Evolutionary conservation across 768 basidiomycete species (phyloP), one percentile per base, ranked within the genome.

Genomic region (Phlebiopsis gigantea): DNA sequence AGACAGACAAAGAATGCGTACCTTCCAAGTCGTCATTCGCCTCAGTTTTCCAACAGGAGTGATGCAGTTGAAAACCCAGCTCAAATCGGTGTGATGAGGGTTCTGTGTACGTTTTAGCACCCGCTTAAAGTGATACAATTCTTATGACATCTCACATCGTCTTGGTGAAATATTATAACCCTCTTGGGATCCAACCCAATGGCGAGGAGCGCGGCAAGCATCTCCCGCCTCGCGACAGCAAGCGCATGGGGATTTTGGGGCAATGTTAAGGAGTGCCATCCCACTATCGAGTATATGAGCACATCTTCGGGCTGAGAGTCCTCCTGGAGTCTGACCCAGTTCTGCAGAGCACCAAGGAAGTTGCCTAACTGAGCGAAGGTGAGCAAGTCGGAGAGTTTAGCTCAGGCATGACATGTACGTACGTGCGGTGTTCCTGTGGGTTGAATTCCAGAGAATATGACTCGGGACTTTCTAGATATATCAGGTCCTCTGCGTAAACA

Each of bases 1-100:
- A 19, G 28, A 28, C n/a, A 41, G 4, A 22, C 19, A 9, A 14
- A 44, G 12, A 15, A 12, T 9, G 21, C 74, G 26, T 57, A 90
- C 93, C 82, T 98, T 98, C 93, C 95, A 98, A 0, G 92, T 93
- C 4, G 94, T 98, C 96, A 98, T 97, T 43, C 94, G 72, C 41
- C 84, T 82, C 9, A 98, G 72, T 62, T 84, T 85, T 9, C 93
- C 92, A 21, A 95, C 77, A 0, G 93, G 86, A 0, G 91, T 87
- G 29, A 93, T 72, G 63, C 93, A 96, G 61, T 82, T 90, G 56
- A 98, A 69, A 47, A 95, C 83, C 96, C 95, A 98, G 2, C 89
- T 86, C 17, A 97, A 72, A 62, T 98, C 94, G 0, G 85, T 79
- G 65, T 98, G 95, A 59, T 87, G 77, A 52, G 77, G 83, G 54